These are phyloP conservation scores for Cynanchum wilfordii DNA, from an alignment of 257 asterid species.

Conservation along the genomic window DNA sequence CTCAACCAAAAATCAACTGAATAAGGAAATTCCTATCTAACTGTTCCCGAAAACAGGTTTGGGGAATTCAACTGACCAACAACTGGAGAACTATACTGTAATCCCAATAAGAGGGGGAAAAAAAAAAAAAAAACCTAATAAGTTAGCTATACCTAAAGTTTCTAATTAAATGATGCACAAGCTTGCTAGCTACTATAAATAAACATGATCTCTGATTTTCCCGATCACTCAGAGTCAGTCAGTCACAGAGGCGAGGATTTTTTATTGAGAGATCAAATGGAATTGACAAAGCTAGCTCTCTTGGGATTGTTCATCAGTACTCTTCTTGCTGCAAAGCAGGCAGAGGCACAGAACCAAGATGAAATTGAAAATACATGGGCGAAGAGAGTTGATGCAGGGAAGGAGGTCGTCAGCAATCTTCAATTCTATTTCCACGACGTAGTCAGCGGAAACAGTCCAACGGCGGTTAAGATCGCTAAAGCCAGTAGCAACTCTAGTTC, in stretches of 20 bases:
- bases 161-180: not conserved
- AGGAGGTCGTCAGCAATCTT: slow-evolving; percentile 53
- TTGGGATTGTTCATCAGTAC: not conserved
- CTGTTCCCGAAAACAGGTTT: not conserved
- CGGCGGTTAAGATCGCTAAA: slow-evolving; percentile 45
- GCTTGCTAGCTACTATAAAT: slow-evolving; percentile 2
- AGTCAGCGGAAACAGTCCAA: slow-evolving; percentile 58
- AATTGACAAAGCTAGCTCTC: slow-evolving; percentile 1
- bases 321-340: not conserved
- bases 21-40: not conserved
- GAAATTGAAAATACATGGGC: slow-evolving; percentile 13
- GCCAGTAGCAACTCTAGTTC: slow-evolving; percentile 26
- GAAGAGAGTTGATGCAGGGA: slow-evolving; percentile 35
- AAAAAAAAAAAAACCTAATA: not conserved
- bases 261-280: not conserved
- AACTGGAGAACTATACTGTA: not conserved
- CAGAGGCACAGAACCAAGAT: slow-evolving; percentile 11
- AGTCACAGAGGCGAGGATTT: not conserved
- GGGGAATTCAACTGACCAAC: not conserved
- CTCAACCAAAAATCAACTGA: not conserved
- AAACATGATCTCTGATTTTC: not conserved
- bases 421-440: slow-evolving; percentile 74
- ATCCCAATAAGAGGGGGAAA: not conserved
- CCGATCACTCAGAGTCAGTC: not conserved
- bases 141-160: slow-evolving; percentile 2